Conservation (phyloP, 1,139 yeast species). For the Suhomyces maxii region DNA sequence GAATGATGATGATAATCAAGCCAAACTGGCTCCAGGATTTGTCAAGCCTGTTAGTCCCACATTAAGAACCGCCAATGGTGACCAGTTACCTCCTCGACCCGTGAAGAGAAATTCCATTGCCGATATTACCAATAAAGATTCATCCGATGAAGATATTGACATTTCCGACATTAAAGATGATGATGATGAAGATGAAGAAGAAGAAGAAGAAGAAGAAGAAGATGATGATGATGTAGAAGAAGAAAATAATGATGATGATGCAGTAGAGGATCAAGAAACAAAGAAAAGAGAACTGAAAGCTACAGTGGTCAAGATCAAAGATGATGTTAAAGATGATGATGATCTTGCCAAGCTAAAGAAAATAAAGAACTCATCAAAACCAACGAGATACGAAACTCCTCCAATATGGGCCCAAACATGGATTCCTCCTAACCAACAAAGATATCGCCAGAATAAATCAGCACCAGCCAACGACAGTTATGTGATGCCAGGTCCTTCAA, state of each 20-base stretch:
- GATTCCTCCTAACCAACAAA: conserved; percentile 46
- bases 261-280: conserved; percentile 2
- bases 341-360: conserved; percentile 19
- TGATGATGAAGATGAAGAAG: conserved; percentile 13
- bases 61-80: not conserved
- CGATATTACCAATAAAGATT: conserved; percentile 37
- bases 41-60: conserved; percentile 11
- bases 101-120: conserved; percentile 44
- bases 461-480: conserved; percentile 4
- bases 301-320: not conserved
- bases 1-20: conserved; percentile 17
- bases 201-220: conserved; percentile 10
- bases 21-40: conserved; percentile 1
- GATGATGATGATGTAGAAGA: conserved; percentile 23
- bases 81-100: conserved; percentile 1
- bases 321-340: conserved; percentile 3
- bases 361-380: conserved; percentile 40
- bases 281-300: not conserved
- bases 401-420: conserved; percentile 87
- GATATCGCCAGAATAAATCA: conserved; percentile 7
- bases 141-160: conserved; percentile 32
- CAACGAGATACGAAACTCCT: conserved; percentile 61
- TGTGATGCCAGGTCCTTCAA: conserved; percentile 6
- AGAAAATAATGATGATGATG: too few species aligned
- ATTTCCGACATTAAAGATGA: conserved; percentile 36